phyloP scores from a whole-genome alignment of 2,329 filamentous ascomycete species.

The Magnaporthales sp. region DNA sequence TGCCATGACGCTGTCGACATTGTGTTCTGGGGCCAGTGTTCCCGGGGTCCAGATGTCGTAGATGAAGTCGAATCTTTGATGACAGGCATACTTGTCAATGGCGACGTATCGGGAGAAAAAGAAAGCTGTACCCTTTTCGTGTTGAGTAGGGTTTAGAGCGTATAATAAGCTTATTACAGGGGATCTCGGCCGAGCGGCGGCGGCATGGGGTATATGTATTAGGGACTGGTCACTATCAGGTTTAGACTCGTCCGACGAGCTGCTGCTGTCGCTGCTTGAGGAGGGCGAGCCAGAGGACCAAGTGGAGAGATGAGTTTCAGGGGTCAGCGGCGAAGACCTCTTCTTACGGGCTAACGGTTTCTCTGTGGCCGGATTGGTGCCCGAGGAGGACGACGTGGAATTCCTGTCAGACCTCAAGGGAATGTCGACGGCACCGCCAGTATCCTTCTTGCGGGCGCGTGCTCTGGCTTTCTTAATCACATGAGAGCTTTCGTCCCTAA shows the following conservation, averaged over 20 bases:
- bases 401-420: not conserved
- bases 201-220: not conserved
- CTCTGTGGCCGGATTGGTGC: not conserved
- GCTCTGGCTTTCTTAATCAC: slow-evolving; percentile 43
- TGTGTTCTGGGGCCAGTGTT: slow-evolving; percentile 9
- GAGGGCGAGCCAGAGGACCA: not conserved
- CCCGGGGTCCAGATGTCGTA: slow-evolving; percentile 42
- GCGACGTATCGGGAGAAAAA: slow-evolving; percentile 44
- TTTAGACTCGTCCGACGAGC: not conserved
- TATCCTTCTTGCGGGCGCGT: slow-evolving; percentile 20
- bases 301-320: not conserved
- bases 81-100: slow-evolving; percentile 32
- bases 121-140: slow-evolving; percentile 36
- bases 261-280: slow-evolving; percentile 1
- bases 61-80: slow-evolving; percentile 44
- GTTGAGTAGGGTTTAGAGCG: slow-evolving; percentile 24
- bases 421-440: not conserved
- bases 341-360: slow-evolving; percentile 9
- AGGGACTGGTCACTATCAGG: not conserved
- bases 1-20: slow-evolving; percentile 37
- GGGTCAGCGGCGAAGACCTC: not conserved
- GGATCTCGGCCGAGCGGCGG: slow-evolving; percentile 12
- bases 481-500: slow-evolving; percentile 46
- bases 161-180: slow-evolving; percentile 20
- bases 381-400: slow-evolving; percentile 1